Base-by-base conservation (phyloP, 23 red algal species). In the Gracilaria gracilis region DNA sequence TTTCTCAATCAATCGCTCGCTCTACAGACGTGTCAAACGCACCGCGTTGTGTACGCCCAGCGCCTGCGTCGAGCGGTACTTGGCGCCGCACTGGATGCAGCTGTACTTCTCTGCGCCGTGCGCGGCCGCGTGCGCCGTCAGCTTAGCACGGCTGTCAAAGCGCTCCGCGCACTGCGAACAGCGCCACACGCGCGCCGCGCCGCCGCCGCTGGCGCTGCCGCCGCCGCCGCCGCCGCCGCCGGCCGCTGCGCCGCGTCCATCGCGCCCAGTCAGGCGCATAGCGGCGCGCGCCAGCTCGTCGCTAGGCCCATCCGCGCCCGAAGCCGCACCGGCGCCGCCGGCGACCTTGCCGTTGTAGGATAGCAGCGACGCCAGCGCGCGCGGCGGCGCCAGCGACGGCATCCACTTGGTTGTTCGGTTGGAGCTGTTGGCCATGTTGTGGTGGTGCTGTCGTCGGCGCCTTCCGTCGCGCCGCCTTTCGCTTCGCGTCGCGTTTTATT, bases 61-160 rank as follows among this genome's bases (percentile, higher is more conserved):
- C 46, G 72, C 72, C 72, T 77, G 72, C 46, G 72, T 77, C 72
- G 72, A 77, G 23, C 72, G 72, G 72, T 49, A 77, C 38, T 34
- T 33, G 21, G 39, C 72, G 21, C 39, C 72, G 72, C 72, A 77
- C 72, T 77, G 72, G 46, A 77, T 77, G 72, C 72, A 77, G 0
- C 40, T 6, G 46, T 77, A 77, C 42, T 77, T 77, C 39, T 74
- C 69, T 1, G 2, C 34, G 69, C 39, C 39, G 35, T 67, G 27
- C 33, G 28, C 20, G 28, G 6, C 62, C 6, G 6, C 16, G 33
- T 35, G 28, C 62, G 62, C 33, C 27, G 62, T 15, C 28, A 29
- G 27, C 24, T 9, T 24, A 32, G 12, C 20, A 0, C 33, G 9
- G 62, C 62, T 67, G 51, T 15, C 51, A 19, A 55, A 55, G 5